phyloP scores from a whole-genome alignment of 2,329 filamentous ascomycete species.

The Madurella mycetomatis region DNA sequence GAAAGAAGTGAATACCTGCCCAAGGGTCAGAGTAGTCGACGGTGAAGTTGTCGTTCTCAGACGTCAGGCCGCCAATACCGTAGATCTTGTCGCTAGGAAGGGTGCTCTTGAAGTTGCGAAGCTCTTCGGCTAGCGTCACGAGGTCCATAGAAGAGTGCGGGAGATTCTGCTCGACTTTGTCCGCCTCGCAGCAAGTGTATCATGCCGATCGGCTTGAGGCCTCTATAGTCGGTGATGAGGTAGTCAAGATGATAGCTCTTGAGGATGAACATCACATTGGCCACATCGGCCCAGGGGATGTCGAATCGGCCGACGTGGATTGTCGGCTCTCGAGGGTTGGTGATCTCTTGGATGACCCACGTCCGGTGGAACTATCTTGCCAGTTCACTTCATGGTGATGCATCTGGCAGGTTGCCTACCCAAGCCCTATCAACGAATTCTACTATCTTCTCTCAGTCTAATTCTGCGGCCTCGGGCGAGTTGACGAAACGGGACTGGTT shows the following conservation, averaged over 20 bases:
- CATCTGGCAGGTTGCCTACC: neutral
- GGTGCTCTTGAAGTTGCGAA: constrained; percentile 3
- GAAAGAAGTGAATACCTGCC: neutral
- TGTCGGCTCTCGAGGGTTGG: neutral
- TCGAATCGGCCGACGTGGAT: neutral
- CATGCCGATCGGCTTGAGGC: neutral
- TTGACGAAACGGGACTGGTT: neutral
- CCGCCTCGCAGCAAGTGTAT: neutral
- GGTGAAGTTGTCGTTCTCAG: neutral
- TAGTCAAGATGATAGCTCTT: neutral
- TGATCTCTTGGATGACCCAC: constrained; percentile 6
- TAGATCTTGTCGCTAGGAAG: constrained; percentile 5
- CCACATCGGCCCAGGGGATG: neutral
- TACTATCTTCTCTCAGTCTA: neutral
- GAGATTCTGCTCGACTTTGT: neutral
- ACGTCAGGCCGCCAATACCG: neutral
- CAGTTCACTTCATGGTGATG: neutral
- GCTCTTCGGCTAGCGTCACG: neutral
- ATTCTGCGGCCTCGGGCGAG: neutral
- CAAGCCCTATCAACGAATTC: neutral
- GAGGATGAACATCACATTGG: neutral
- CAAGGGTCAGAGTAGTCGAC: constrained; percentile 2
- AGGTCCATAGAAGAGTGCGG: neutral
- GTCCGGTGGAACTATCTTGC: neutral
- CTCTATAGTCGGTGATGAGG: neutral